Base-by-base conservation (phyloP, 352 stramenopile genomes). In the Bremia lactucae region DNA sequence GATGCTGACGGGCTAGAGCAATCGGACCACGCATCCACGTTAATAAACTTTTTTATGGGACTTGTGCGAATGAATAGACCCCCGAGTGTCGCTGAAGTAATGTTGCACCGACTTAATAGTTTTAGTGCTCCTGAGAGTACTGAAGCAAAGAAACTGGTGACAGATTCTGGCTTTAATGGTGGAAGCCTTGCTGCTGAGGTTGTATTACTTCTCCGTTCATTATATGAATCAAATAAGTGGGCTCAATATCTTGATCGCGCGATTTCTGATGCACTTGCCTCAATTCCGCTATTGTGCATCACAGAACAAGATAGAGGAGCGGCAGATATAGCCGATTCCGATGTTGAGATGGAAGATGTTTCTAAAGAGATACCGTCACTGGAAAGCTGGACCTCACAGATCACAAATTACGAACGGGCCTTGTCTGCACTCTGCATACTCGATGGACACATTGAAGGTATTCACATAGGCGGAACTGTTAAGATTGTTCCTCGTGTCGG, bases 311-410 rank as follows among this genome's bases (percentile, higher is more conserved):
- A 50, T 26, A 19, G 35, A 8, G 21, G 18, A 11, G 10, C 31
- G 10, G 23, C 38, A 21, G 50, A 62, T 36, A 56, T 42, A 4
- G 50, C 55, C 0, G 79, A 92, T 40, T 68, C 68, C 0, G 79
- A 92, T 54, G 74, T 91, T 10, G 81, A 91, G 41, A 89, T 89
- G 76, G 81, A 91, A 57, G 81, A 93, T 18, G 72, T 74, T 31
- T 75, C 64, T 13, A 64, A 69, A 9, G 72, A 83, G 11, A 45
- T 68, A 2, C 78, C 76, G 0, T 76, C 69, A 11, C 38, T 85
- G 2, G 57, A 66, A 21, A 55, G 35, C 9, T 90, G 75, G 75
- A 69, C 54, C 13, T 35, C 42, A 2, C 70, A 85, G 49, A 77
- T 53, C 9, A 46, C 52, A 3, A 60, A 43, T 22, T 83, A 87